phyloP scores from a whole-genome alignment of 2,329 filamentous ascomycete species.

The Annulohypoxylon truncatum region DNA sequence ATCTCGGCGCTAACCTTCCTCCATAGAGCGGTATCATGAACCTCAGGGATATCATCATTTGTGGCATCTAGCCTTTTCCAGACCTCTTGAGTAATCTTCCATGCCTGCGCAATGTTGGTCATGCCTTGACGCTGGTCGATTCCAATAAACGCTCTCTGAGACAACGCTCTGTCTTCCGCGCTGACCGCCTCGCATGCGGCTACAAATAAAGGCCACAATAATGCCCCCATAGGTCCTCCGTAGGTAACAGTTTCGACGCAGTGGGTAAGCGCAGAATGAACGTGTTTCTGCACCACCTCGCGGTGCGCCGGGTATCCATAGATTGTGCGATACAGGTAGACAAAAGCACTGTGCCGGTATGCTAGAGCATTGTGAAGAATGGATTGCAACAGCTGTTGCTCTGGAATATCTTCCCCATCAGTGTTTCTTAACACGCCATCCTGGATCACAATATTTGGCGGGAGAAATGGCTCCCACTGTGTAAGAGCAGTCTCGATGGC shows the following conservation, averaged over 20 bases:
- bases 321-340: constrained; percentile 68
- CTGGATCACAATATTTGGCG: constrained; percentile 52
- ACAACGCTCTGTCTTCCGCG: constrained; percentile 62
- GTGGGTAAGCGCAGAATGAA: constrained; percentile 62
- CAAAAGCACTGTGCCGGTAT: constrained; percentile 68
- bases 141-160: constrained; percentile 63
- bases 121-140: constrained; percentile 70
- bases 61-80: constrained; percentile 63
- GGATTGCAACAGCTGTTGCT: constrained; percentile 61
- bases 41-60: constrained; percentile 41
- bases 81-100: constrained; percentile 70
- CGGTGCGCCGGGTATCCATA: constrained; percentile 61
- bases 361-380: constrained; percentile 70
- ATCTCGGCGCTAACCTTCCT: constrained; percentile 67
- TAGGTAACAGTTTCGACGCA: constrained; percentile 67
- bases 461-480: constrained; percentile 66
- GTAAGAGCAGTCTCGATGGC: constrained; percentile 67
- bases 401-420: constrained; percentile 43
- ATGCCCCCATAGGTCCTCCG: constrained; percentile 70
- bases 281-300: constrained; percentile 64
- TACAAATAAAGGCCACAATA: constrained; percentile 74
- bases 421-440: constrained; percentile 39
- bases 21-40: constrained; percentile 60
- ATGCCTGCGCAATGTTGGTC: constrained; percentile 72
- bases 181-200: constrained; percentile 69